Evolutionary conservation across 75 land plant species (phyloP), one percentile per base, ranked within the genome.

Genomic region (Pinus tabuliformis): DNA sequence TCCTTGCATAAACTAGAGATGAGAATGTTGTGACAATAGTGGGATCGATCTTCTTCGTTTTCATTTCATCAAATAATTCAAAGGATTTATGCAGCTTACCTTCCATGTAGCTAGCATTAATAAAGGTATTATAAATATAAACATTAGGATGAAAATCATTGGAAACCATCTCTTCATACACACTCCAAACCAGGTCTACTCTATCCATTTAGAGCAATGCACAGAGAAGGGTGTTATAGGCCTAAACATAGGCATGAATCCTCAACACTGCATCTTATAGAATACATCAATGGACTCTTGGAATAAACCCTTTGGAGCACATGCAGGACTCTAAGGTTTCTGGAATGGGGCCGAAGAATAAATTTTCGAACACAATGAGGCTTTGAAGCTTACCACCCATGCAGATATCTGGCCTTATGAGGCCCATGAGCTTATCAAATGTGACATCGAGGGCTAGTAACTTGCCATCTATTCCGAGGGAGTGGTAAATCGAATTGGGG

Each of bases 151-250:
- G 1, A 65, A 65, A 42, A 33, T 42, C 70, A 12, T n/a, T 56
- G 54, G 75, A 64, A 59, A 78, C 82, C 90, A 88, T 85, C 62
- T 85, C 87, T 14, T 80, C 82, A 56, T 82, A 88, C 70, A 88
- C 21, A 26, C 82, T 74, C 90, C 90, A 85, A 5, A 82, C 87
- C 5, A 26, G 61, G 16, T 85, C 79, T 11, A 70, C 59, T 56
- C 57, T 73, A 49, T 82, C 76, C 74, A 60, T 49, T 74, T 77
- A 84, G 77, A 80, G 16, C 37, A 84, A 77, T 39, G 80, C 49
- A 37, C 73, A 78, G 30, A 88, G 39, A 80, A 88, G 57, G n/a
- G 13, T 54, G 54, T 85, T 88, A 45, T 82, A 85, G 70, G 86
- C 56, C 30, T 84, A 82, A 45, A 78, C 37, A 36, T 36, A 36